A percentile compares a stretch with the other conserved stretches of the same genome.
Evolutionary conservation across 345 rosid genomes (phyloP).

Genomic region (Populus deltoides): DNA sequence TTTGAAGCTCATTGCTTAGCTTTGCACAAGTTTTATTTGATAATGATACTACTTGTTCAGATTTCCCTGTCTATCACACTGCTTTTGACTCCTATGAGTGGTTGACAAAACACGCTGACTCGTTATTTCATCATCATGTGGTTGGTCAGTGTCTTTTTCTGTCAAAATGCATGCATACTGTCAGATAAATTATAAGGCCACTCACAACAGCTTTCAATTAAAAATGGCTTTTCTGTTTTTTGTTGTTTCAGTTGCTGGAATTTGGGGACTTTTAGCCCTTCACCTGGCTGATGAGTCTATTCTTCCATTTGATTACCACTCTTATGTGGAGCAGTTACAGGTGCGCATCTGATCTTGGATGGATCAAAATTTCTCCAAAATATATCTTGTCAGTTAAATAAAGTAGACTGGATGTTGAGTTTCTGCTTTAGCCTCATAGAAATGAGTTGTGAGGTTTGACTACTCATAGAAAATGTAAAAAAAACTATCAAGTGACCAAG

Average conservation of each 20-base stretch:
- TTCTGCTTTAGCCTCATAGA: neutral
- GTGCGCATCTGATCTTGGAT: constrained; percentile 29
- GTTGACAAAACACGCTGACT: constrained; percentile 73
- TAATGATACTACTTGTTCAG: constrained; percentile 33
- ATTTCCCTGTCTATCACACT: constrained; percentile 92
- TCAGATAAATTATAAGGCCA: neutral
- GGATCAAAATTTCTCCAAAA: neutral
- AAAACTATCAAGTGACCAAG: neutral
- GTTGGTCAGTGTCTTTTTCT: constrained; percentile 55
- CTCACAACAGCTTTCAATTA: neutral
- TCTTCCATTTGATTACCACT: constrained; percentile 67
- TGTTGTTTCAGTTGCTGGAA: constrained; percentile 60
- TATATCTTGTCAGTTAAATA: neutral
- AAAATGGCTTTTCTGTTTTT: constrained; percentile 4
- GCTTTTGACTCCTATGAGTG: constrained; percentile 84
- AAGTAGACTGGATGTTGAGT: neutral
- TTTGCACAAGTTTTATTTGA: neutral
- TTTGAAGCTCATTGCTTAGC: neutral
- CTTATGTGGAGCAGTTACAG: constrained; percentile 63
- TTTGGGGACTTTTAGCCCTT: constrained; percentile 88
- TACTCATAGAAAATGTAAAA: neutral
- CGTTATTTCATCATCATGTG: constrained; percentile 78
- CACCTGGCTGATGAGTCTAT: constrained; percentile 71
- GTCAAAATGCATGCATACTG: neutral
- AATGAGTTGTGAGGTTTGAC: neutral